Evolutionary conservation across 495 filamentous ascomycete genomes (phyloP).

Genomic region (Podospora tetraspora): DNA sequence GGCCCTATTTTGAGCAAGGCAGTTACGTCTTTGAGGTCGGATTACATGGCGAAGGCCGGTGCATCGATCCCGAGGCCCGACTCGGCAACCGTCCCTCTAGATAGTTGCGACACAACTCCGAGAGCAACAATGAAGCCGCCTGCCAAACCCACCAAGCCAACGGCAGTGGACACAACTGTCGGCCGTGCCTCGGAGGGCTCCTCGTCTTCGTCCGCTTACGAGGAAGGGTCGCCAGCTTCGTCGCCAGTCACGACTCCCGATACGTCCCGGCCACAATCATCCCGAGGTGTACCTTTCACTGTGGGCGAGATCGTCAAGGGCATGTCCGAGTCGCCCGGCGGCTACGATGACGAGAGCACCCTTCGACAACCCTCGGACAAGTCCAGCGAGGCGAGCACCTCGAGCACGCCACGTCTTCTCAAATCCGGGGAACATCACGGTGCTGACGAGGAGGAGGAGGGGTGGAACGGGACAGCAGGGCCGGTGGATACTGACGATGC

Average conservation of each 20-base stretch:
- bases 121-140: background rate
- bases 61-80: background rate
- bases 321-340: background rate
- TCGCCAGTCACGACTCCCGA: slow-evolving; percentile 41
- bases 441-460: slow-evolving; percentile 23
- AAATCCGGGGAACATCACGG: slow-evolving; percentile 9
- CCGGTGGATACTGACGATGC: slow-evolving; percentile 35
- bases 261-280: slow-evolving; percentile 42
- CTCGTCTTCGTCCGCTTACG: slow-evolving; percentile 40
- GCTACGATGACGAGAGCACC: slow-evolving; percentile 24
- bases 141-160: slow-evolving; percentile 9
- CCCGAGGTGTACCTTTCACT: slow-evolving; percentile 26
- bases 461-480: slow-evolving; percentile 34
- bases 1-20: background rate
- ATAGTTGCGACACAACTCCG: background rate
- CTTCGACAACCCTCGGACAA: slow-evolving; percentile 18
- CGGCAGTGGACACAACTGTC: slow-evolving; percentile 11
- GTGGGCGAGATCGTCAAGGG: slow-evolving; percentile 9
- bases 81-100: background rate
- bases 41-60: background rate
- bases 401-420: slow-evolving; percentile 23
- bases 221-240: slow-evolving; percentile 39
- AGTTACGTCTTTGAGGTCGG: background rate
- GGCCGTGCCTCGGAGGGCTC: slow-evolving; percentile 38
- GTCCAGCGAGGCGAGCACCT: slow-evolving; percentile 17